These are phyloP conservation scores for Ophiognomonia clavigignenti-juglandacearum DNA, from an alignment of 2,329 filamentous ascomycete species.

Conservation along the genomic window DNA sequence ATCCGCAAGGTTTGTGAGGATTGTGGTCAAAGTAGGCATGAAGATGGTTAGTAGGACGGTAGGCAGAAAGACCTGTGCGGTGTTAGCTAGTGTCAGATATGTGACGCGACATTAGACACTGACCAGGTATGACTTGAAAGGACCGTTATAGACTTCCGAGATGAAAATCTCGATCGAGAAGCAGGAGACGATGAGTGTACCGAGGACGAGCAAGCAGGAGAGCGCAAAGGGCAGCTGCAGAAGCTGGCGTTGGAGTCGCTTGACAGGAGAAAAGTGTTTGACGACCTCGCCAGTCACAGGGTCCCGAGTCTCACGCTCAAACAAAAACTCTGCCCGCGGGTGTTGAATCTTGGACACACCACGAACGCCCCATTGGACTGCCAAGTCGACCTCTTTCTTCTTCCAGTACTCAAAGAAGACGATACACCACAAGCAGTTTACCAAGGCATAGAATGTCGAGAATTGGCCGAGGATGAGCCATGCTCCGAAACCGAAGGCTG, in stretches of 20 bases:
- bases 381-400: slow-evolving; percentile 81
- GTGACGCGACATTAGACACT: slow-evolving; percentile 26
- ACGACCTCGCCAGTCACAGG: slow-evolving; percentile 76
- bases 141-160: slow-evolving; percentile 86
- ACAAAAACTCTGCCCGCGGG: slow-evolving; percentile 70
- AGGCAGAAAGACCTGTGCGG: slow-evolving; percentile 70
- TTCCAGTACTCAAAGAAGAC: slow-evolving; percentile 96
- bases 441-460: slow-evolving; percentile 73
- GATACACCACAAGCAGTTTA: slow-evolving; percentile 80
- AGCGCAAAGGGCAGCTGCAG: slow-evolving; percentile 83
- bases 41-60: slow-evolving; percentile 80
- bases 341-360: slow-evolving; percentile 78
- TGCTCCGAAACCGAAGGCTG: slow-evolving; percentile 67
- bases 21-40: slow-evolving; percentile 70
- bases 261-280: slow-evolving; percentile 69
- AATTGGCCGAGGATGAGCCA: slow-evolving; percentile 85
- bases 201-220: slow-evolving; percentile 65
- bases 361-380: slow-evolving; percentile 82
- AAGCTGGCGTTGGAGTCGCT: slow-evolving; percentile 71
- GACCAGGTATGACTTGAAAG: slow-evolving; percentile 79
- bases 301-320: slow-evolving; percentile 73
- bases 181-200: slow-evolving; percentile 76
- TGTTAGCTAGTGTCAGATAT: slow-evolving; percentile 7
- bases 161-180: slow-evolving; percentile 96
- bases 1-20: slow-evolving; percentile 73